phyloP scores from a whole-genome alignment of 1,284 basidiomycete species.

The Violaceomyces palustris region DNA sequence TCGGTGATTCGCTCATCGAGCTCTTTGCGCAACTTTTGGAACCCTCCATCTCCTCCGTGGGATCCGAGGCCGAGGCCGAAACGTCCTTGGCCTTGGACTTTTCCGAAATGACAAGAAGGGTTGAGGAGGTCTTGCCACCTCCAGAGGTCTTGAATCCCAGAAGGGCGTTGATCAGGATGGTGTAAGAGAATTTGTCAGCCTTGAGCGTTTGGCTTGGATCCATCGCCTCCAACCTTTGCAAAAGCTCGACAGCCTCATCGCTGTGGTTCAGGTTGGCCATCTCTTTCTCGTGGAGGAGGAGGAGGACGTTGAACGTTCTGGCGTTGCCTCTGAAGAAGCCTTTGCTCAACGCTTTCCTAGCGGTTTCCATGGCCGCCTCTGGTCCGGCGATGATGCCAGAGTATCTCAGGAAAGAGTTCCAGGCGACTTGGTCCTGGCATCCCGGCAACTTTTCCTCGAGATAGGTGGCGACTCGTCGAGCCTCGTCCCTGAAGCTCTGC shows the following conservation, averaged over 20 bases:
- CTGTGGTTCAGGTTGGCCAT: conserved; percentile 16
- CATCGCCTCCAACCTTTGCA: conserved; percentile 5
- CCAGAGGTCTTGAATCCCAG: conserved; percentile 1
- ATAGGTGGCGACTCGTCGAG: no score
- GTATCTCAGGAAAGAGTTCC: conserved; percentile 18
- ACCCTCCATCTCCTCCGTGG: no score
- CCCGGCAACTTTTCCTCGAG: no score
- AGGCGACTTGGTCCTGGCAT: conserved; percentile 2
- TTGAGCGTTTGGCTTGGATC: conserved; percentile 5
- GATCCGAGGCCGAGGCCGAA: no score
- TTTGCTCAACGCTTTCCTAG: background rate
- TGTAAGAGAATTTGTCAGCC: conserved; percentile 8
- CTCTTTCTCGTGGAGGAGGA: conserved; percentile 11
- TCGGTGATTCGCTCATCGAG: no score
- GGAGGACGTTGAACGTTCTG: conserved; percentile 6
- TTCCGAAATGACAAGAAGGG: no score
- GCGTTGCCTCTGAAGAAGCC: conserved; percentile 1
- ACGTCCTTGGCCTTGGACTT: no score
- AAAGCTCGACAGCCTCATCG: conserved; percentile 30
- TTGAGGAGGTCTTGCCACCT: no score
- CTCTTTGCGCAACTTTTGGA: no score
- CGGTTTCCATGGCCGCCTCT: conserved; percentile 10
- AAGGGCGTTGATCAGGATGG: conserved; percentile 11
- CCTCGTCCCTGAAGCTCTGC: no score
- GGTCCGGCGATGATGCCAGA: conserved; percentile 7